phyloP scores from a whole-genome alignment of 2,329 filamentous ascomycete genomes.

The Pseudogymnoascus sp. region DNA sequence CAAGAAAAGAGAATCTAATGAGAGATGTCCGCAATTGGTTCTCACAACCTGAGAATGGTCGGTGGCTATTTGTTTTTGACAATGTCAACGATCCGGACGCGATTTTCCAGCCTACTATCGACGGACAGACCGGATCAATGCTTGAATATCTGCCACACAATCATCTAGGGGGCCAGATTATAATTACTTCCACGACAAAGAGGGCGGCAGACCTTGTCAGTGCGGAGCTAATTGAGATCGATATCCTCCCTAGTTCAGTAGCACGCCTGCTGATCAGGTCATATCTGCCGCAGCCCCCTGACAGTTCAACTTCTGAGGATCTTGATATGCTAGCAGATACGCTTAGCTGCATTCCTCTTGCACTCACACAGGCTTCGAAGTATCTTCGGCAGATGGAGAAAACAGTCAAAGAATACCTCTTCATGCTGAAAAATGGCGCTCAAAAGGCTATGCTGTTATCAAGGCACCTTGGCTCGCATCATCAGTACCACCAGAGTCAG shows the following conservation, averaged over 20 bases:
- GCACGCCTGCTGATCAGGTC: background rate
- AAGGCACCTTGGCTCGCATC: background rate
- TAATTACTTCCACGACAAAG: background rate
- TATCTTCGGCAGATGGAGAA: background rate
- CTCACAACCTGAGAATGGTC: background rate
- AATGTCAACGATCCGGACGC: background rate
- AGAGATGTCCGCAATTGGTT: background rate
- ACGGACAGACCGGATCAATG: background rate
- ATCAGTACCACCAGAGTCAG: background rate
- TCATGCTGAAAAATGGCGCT: background rate
- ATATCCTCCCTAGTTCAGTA: background rate
- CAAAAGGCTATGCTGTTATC: background rate
- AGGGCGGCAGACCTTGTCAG: background rate
- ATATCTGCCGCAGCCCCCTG: background rate
- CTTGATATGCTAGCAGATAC: background rate
- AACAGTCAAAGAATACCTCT: background rate
- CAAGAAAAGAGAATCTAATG: background rate
- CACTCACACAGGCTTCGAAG: background rate
- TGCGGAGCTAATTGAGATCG: background rate
- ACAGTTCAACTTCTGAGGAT: background rate
- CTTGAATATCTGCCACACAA: background rate
- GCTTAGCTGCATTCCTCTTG: background rate
- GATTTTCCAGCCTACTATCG: background rate
- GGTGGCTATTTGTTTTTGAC: background rate
- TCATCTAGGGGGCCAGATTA: background rate